Conservation (phyloP, 805 yeast genomes). For the Yamadazyma paraphyllophila region DNA sequence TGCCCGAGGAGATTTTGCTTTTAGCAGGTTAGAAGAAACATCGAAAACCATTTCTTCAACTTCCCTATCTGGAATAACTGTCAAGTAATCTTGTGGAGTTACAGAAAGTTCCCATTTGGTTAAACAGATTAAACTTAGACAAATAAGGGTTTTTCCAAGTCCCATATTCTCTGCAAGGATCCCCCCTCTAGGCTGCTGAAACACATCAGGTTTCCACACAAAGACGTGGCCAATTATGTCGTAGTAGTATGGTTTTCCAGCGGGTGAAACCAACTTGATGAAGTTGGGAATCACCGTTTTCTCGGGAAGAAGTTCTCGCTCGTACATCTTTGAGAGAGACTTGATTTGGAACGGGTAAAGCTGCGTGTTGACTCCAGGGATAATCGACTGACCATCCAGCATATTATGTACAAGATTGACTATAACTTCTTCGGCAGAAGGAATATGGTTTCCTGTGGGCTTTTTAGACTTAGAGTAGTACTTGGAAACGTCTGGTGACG, state of each 20-base stretch:
- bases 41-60: constrained; percentile 6
- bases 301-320: constrained; percentile 43
- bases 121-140: constrained; percentile 53
- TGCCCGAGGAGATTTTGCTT: not conserved
- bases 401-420: constrained; percentile 15
- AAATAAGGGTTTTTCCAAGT: constrained; percentile 60
- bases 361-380: constrained; percentile 46
- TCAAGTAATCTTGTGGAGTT: constrained; percentile 10
- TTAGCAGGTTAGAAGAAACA: not conserved
- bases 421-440: constrained; percentile 19
- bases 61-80: not conserved
- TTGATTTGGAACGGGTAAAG: constrained; percentile 60
- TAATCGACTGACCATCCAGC: constrained; percentile 13
- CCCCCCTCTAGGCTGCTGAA: constrained; percentile 56
- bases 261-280: constrained; percentile 21
- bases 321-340: constrained; percentile 59
- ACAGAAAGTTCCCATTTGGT: constrained; percentile 52
- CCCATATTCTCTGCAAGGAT: constrained; percentile 71
- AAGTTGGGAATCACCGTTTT: constrained; percentile 35
- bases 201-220: constrained; percentile 37
- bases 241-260: constrained; percentile 25
- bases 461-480: constrained; percentile 12
- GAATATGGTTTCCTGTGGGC: constrained; percentile 2
- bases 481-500: constrained; percentile 24
- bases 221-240: constrained; percentile 34